Base-by-base conservation (phyloP, 78 protist genomes). In the Polysphondylium violaceum region DNA sequence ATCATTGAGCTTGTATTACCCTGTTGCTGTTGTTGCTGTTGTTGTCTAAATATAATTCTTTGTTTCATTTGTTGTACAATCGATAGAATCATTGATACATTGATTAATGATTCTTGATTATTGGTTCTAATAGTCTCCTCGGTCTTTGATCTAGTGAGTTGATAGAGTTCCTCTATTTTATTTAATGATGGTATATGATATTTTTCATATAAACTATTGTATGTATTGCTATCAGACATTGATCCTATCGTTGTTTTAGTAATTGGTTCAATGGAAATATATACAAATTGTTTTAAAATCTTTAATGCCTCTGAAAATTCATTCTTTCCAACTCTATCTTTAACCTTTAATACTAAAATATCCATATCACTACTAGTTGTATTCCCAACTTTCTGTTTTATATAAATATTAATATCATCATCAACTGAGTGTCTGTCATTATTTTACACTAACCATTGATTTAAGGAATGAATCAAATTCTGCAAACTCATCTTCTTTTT, bases 141-240 rank as follows among this genome's bases (percentile, higher is more conserved):
- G 6, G 74, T 38, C 44, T 69, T 83, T 11, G 63, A 36, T 69
- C 79, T 67, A 1, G 67, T 51, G 0, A 35, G 25, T 36, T 83
- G 91, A 58, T 83, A 83, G 21, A 83, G 63, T n/a, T 83, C 91
- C 44, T 83, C 91, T 8, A 83, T 31, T 44, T 83, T 83, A 9
- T 56, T 55, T 16, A 83, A 11, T n/a, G 91, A 61, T 67, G 91
- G 91, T 58, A 83, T 51, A 47, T 58, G 78, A 43, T 83, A 83
- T 53, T 41, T 50, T 7, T 41, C 67, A 25, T 55, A 74, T 29
- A 69, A n/a, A 23, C 43, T 41, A 58, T 55, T 83, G 5, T 69
- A 69, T 0, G 79, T 58, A 1, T 14, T 69, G 3, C 43, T 27
- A 47, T 21, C 63, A 12, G 36, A 19, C 0, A 7, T 36, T n/a